Percentiles rank a stretch among this genome's conserved stretches.
phyloP scores from a whole-genome alignment of 306 rosid genomes.

The Gynostemma pentaphyllum region DNA sequence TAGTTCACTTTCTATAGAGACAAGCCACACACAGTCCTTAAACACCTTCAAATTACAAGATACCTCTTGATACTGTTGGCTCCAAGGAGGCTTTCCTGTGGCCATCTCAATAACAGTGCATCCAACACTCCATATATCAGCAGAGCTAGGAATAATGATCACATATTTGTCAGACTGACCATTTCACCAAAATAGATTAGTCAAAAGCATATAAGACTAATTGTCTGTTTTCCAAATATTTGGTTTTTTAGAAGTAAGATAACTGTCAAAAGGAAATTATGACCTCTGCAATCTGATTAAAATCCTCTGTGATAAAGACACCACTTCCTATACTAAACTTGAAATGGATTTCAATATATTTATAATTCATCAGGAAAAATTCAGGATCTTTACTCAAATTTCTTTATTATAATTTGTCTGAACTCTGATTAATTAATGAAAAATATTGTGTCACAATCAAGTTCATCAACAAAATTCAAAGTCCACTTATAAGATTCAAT shows the following conservation, averaged over 20 bases:
- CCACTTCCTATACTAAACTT: background rate
- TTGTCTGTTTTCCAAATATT: background rate
- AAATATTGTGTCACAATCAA: background rate
- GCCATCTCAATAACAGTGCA: constrained; percentile 99
- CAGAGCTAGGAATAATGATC: constrained; percentile 54
- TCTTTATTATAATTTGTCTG: background rate
- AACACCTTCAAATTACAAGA: constrained; percentile 3
- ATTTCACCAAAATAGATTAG: constrained; percentile 13
- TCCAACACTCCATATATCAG: constrained; percentile 99
- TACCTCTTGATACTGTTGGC: constrained; percentile 97
- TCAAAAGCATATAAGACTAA: background rate
- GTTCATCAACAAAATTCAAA: background rate
- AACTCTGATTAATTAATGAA: background rate
- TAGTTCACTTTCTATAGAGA: constrained; percentile 21
- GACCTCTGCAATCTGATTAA: background rate
- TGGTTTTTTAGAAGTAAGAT: background rate
- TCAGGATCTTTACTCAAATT: background rate
- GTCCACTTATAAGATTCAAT: background rate
- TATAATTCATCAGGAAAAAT: background rate
- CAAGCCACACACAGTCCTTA: constrained; percentile 8
- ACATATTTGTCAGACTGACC: constrained; percentile 14
- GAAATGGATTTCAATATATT: background rate
- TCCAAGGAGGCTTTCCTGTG: constrained; percentile 99
- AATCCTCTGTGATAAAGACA: background rate
- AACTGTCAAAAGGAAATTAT: background rate